phyloP scores from a whole-genome alignment of 192 early-diverging fungal species.

The Podila verticillata region DNA sequence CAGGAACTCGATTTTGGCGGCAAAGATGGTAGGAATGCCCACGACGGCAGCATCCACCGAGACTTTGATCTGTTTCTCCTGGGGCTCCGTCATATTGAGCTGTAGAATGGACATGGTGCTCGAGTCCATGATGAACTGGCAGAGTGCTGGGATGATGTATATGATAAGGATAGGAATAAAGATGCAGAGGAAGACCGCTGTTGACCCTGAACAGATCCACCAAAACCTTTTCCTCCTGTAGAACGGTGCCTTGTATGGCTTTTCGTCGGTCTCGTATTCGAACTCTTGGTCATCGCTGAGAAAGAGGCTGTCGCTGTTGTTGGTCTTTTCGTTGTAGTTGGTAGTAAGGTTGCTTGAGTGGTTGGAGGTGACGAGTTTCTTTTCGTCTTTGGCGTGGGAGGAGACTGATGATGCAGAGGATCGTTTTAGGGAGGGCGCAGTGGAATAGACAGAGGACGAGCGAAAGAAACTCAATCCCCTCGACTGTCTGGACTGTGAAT shows the following conservation, averaged over 20 bases:
- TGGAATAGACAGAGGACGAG: too few relatives aligned
- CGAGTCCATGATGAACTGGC: conserved; percentile 56
- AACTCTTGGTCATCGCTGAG: conserved; percentile 1
- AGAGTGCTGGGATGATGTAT: conserved; percentile 59
- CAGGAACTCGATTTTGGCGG: conserved; percentile 54
- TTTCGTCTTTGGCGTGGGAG: too few relatives aligned
- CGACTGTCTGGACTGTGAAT: too few relatives aligned
- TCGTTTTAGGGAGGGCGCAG: too few relatives aligned
- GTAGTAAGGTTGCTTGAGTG: too few relatives aligned
- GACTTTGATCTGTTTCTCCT: conserved; percentile 25
- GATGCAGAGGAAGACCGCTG: conserved; percentile 45
- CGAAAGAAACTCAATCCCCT: too few relatives aligned
- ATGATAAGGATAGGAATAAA: conserved; percentile 59
- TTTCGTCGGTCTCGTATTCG: conserved; percentile 15
- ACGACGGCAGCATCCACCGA: conserved; percentile 36
- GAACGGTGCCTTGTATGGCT: conserved; percentile 50
- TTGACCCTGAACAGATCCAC: conserved; percentile 53
- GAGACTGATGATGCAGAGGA: too few relatives aligned
- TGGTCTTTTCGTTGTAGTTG: too few relatives aligned
- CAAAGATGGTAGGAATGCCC: conserved; percentile 58
- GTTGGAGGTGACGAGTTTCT: too few relatives aligned
- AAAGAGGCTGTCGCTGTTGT: too few relatives aligned
- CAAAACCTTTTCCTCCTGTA: conserved; percentile 58
- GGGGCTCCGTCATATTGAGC: conserved; percentile 52
- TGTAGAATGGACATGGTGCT: conserved; percentile 40